These are phyloP conservation scores for Iris macrosiphon DNA, from an alignment of 106 monocot genomes.

Conservation along the genomic window DNA sequence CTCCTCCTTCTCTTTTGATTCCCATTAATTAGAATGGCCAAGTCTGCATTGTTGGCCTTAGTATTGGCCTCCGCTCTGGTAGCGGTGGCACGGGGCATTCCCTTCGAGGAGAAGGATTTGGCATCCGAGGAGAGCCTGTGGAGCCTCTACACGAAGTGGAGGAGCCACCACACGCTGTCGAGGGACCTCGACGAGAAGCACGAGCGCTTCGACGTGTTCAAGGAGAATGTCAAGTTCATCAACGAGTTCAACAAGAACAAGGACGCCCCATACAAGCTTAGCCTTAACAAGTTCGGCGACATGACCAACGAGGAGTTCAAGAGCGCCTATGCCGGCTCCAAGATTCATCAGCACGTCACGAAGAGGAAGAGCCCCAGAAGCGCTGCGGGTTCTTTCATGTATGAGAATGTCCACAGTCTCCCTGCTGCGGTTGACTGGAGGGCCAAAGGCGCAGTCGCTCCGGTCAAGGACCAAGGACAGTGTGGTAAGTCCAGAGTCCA, in stretches of 20 bases:
- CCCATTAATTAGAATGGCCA: not conserved
- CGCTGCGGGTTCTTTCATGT: constrained; percentile 4
- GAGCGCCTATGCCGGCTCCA: constrained; percentile 23
- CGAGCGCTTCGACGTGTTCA: constrained; percentile 53
- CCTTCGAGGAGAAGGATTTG: constrained; percentile 44
- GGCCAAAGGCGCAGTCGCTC: constrained; percentile 16
- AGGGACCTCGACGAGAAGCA: constrained; percentile 40
- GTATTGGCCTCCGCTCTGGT: not conserved
- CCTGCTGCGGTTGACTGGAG: constrained; percentile 17
- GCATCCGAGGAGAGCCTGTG: constrained; percentile 53
- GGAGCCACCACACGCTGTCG: constrained; percentile 35
- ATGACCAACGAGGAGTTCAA: constrained; percentile 49
- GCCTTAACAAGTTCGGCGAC: constrained; percentile 53
- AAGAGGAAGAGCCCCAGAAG: not conserved
- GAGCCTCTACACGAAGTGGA: constrained; percentile 53
- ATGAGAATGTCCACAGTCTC: constrained; percentile 6
- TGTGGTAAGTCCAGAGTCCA: constrained; percentile 24
- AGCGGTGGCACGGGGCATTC: constrained; percentile 7
- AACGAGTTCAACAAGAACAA: constrained; percentile 35
- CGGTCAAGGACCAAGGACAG: constrained; percentile 16
- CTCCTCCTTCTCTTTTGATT: no score
- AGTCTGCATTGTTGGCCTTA: not conserved
- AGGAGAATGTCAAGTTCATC: constrained; percentile 41
- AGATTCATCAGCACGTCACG: constrained; percentile 15
- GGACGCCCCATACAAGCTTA: constrained; percentile 31